Evolutionary conservation across 177 flowering plant genomes (phyloP).

Genomic region (Vitis hybrid): DNA sequence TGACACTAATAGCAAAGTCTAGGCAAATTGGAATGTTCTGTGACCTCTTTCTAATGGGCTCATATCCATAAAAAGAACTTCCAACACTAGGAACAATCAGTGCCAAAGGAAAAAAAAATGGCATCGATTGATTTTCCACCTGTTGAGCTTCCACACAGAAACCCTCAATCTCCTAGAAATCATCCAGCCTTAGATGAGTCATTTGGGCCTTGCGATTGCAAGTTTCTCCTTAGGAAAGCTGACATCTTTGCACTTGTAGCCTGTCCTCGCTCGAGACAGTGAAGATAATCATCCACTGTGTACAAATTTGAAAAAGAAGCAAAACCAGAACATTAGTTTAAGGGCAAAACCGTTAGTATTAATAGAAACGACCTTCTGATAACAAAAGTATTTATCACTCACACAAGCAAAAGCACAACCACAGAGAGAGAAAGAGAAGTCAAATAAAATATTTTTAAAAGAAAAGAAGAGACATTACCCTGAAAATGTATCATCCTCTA

Average conservation of each 20-base stretch:
- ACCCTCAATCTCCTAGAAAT: not conserved
- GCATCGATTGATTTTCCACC: no score
- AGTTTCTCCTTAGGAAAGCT: slow-evolving; percentile 60
- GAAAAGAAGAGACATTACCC: no score
- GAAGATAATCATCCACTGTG: slow-evolving; percentile 71
- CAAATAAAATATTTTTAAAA: no score
- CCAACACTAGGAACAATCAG: no score
- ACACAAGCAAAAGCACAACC: not conserved
- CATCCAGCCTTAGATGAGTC: slow-evolving; percentile 33
- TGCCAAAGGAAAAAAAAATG: no score
- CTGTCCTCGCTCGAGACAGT: slow-evolving; percentile 68
- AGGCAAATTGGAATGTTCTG: no score
- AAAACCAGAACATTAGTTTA: slow-evolving; percentile 2
- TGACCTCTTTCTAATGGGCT: no score
- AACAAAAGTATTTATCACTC: not conserved
- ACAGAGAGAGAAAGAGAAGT: no score
- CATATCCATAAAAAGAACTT: no score
- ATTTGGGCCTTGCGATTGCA: slow-evolving; percentile 37
- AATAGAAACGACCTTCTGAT: not conserved
- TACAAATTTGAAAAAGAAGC: not conserved
- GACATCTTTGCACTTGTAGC: slow-evolving; percentile 70
- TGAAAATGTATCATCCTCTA: no score
- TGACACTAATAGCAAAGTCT: no score
- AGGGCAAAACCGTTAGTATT: not conserved
- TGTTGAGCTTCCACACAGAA: no score